These are phyloP conservation scores for Dactylonectria macrodidyma DNA, from an alignment of 2,329 filamentous ascomycete species.

Conservation along the genomic window DNA sequence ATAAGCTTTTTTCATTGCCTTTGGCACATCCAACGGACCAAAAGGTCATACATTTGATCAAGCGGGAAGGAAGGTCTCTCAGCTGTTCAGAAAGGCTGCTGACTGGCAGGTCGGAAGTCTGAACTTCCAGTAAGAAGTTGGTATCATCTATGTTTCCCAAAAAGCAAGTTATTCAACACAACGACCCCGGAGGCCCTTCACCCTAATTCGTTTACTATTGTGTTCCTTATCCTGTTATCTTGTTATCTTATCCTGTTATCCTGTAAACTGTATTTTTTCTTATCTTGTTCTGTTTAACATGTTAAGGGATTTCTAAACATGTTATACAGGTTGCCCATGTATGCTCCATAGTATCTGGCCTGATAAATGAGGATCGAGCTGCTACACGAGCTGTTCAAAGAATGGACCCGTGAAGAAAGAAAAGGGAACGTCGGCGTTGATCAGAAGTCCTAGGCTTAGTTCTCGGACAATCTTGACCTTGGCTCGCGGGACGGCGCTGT, in stretches of 20 bases:
- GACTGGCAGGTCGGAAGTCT: background rate
- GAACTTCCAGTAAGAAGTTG: background rate
- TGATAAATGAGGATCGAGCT: too few relatives aligned
- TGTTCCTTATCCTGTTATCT: too few relatives aligned
- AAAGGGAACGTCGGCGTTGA: background rate
- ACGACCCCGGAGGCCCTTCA: background rate
- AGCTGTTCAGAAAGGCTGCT: background rate
- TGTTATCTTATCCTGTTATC: too few relatives aligned
- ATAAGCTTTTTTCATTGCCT: too few relatives aligned
- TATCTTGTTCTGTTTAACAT: too few relatives aligned
- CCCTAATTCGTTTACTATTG: too few relatives aligned
- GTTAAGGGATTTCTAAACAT: too few relatives aligned
- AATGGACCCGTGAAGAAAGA: background rate
- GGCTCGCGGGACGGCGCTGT: too few relatives aligned
- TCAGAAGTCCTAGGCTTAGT: background rate
- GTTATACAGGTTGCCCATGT: too few relatives aligned
- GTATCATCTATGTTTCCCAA: background rate
- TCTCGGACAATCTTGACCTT: too few relatives aligned
- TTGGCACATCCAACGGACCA: background rate
- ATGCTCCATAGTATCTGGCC: too few relatives aligned
- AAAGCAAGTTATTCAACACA: background rate
- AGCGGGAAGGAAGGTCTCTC: background rate
- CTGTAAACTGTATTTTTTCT: too few relatives aligned
- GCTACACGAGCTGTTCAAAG: background rate
- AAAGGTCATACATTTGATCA: background rate